Percentiles rank a stretch among this genome's conserved stretches.
Conservation (phyloP, 2,329 filamentous ascomycete genomes). For the Colletotrichum cereale region DNA sequence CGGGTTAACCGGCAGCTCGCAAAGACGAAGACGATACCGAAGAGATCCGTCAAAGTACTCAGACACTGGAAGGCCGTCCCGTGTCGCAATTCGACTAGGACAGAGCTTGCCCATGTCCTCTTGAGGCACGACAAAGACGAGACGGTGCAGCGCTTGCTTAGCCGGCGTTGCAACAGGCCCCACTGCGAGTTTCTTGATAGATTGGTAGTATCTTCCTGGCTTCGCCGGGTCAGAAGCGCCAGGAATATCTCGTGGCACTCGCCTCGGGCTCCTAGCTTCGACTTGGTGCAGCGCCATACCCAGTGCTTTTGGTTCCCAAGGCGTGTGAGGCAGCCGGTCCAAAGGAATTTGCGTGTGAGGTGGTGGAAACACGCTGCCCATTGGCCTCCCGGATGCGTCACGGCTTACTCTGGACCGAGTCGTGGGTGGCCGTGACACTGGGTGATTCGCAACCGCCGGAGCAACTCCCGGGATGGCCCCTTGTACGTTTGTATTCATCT, state of each 20-base stretch:
- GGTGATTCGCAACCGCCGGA: background rate
- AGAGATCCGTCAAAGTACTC: conserved; percentile 64
- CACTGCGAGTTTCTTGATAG: conserved; percentile 64
- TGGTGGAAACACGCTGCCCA: conserved; percentile 44
- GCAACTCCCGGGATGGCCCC: background rate
- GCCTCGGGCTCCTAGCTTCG: conserved; percentile 61
- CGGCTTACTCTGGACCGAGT: background rate
- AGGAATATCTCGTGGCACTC: conserved; percentile 48
- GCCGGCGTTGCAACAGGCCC: conserved; percentile 57
- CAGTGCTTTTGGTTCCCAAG: conserved; percentile 57
- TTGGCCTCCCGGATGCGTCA: background rate
- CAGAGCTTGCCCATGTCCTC: conserved; percentile 54
- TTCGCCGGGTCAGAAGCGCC: background rate
- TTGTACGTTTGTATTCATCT: background rate
- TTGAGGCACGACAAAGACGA: conserved; percentile 61
- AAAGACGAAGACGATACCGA: conserved; percentile 78
- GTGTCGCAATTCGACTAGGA: conserved; percentile 45
- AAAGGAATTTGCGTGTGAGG: conserved; percentile 41
- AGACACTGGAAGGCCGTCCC: conserved; percentile 51
- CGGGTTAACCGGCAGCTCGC: conserved; percentile 48
- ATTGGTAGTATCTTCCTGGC: conserved; percentile 66
- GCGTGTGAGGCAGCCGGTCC: conserved; percentile 56
- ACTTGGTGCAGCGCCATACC: conserved; percentile 60
- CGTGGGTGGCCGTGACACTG: background rate
- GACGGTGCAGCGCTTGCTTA: conserved; percentile 53